Evolutionary conservation across 176 grass and related monocot genomes (phyloP), one percentile per base, ranked within the genome.

Genomic region (Calamus simplicifolius): DNA sequence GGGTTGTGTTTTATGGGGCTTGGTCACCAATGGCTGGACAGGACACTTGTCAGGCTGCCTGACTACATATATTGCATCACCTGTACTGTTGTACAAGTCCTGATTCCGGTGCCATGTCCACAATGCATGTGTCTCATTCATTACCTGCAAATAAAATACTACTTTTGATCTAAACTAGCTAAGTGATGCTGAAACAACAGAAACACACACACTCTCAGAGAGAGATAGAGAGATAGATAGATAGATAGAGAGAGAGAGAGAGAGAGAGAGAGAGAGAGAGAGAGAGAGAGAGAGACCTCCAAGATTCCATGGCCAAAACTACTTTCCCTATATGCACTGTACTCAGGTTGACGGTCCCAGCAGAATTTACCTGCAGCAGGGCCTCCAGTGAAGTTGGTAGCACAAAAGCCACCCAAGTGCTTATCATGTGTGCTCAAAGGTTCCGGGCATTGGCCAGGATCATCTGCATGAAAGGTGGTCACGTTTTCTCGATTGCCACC

Each of bases 51-150:
- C 30, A 0, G 85, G 85, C 67, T 89, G 66, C 72, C 90, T 68
- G 17, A 89, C 79, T 48, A 95, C 79, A 62, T 84, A 89, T 19
- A 95, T 86, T 57, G 74, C 82, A 59, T 95, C 90, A 6, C 67
- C 79, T 25, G 67, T 66, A n/a, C 63, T 49, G 26, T 5, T 25
- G 19, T 89, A 80, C 38, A 70, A 19, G 67, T 89, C 90, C 43
- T 89, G 85, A 55, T 95, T 95, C 61, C 90, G 69, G 69, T 89
- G 82, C 90, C 90, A 95, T 1, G 67, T 81, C 90, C 90, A 95
- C 50, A 95, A 55, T 27, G 90, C 90, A 75, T 95, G 70, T 49
- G 90, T 95, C 58, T 89, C 82, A 29, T 89, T 95, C 69, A 73
- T 80, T 59, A 95, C 90, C 87, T 90, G 69, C 72, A 50, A 5